phyloP scores from a whole-genome alignment of 495 filamentous ascomycete genomes.

The Penicillium argentinense region DNA sequence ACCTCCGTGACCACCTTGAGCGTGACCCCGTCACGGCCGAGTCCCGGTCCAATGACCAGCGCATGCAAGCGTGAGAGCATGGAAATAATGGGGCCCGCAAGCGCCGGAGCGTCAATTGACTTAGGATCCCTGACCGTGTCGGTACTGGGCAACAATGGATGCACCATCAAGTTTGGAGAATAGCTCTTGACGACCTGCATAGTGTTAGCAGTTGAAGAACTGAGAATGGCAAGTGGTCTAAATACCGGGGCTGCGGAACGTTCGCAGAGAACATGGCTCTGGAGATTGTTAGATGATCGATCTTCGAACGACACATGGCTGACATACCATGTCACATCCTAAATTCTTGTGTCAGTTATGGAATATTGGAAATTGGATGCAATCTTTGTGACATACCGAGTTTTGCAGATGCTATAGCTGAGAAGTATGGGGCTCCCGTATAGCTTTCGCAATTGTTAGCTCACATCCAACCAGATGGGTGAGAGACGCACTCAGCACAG shows the following conservation, averaged over 20 bases:
- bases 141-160: constrained; percentile 84
- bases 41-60: constrained; percentile 90
- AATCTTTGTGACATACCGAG: constrained; percentile 48
- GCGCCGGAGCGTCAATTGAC: constrained; percentile 49
- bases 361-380: neutral
- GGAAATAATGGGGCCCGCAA: constrained; percentile 70
- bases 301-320: neutral
- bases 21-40: constrained; percentile 87
- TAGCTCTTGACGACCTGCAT: constrained; percentile 86
- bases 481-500: constrained; percentile 67
- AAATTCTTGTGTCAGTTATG: constrained; percentile 4
- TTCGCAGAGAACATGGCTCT: constrained; percentile 98
- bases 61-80: constrained; percentile 87
- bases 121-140: constrained; percentile 43
- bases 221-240: too few species aligned
- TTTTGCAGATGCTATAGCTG: constrained; percentile 90
- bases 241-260: constrained; percentile 69
- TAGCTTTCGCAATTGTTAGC: constrained; percentile 55
- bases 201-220: neutral
- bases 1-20: constrained; percentile 80
- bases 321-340: constrained; percentile 76
- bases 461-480: neutral
- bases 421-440: constrained; percentile 96
- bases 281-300: constrained; percentile 12
- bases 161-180: constrained; percentile 98